Evolutionary conservation across 2,329 filamentous ascomycete genomes (phyloP).

Genomic region (Zasmidium angulare): DNA sequence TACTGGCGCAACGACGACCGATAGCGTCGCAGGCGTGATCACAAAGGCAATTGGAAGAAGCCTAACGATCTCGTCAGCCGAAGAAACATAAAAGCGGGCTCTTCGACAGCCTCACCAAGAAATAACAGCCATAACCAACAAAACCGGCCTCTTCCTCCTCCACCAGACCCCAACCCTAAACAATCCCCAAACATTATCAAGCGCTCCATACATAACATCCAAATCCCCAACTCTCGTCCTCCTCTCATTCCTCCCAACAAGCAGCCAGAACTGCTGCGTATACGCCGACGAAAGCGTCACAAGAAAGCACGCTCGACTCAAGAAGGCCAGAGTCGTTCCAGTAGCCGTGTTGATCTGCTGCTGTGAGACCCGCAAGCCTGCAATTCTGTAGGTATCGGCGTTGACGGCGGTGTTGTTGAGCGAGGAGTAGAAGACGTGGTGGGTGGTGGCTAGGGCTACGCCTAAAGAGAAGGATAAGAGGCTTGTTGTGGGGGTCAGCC

Average conservation of each 20-base stretch:
- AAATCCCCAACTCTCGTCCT: background rate
- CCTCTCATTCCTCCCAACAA: background rate
- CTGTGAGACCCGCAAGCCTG: slow-evolving; percentile 10
- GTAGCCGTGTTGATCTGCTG: slow-evolving; percentile 17
- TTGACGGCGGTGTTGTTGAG: background rate
- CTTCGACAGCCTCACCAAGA: background rate
- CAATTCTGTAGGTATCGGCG: slow-evolving; percentile 3
- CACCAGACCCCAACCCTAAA: background rate
- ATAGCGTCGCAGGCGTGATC: slow-evolving; percentile 7
- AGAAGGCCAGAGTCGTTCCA: slow-evolving; percentile 20
- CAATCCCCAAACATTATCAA: slow-evolving; percentile 1
- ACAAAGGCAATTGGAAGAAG: slow-evolving; percentile 1
- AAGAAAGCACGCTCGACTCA: slow-evolving; percentile 16
- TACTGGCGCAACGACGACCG: slow-evolving; percentile 1
- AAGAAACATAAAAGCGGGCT: background rate
- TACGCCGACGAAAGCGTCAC: slow-evolving; percentile 16
- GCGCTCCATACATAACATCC: background rate
- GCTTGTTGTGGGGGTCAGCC: slow-evolving; percentile 1
- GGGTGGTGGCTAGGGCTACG: background rate
- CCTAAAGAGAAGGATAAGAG: background rate
- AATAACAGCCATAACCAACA: background rate
- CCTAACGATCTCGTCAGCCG: background rate
- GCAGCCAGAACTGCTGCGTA: slow-evolving; percentile 16
- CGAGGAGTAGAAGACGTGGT: slow-evolving; percentile 6
- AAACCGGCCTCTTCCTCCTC: background rate